These are phyloP conservation scores for Porphyrellus cyaneotinctus DNA, from an alignment of 768 basidiomycete species.

Conservation along the genomic window DNA sequence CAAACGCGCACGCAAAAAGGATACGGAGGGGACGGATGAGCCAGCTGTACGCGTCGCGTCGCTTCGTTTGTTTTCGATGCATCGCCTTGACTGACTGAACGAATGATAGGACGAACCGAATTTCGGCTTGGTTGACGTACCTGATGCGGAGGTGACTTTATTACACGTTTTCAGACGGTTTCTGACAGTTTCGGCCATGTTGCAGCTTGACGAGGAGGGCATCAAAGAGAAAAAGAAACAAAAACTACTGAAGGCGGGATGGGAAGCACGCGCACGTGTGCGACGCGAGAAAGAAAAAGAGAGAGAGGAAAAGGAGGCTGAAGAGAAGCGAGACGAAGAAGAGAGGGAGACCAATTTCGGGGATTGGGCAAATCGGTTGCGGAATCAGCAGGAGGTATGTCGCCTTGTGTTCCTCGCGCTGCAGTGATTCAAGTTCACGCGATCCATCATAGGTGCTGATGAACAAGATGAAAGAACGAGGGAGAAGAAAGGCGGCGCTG, in stretches of 20 bases:
- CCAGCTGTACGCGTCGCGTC: conserved; percentile 36
- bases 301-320: conserved; percentile 59
- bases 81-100: not conserved
- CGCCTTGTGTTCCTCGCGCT: not conserved
- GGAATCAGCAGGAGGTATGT: conserved; percentile 77
- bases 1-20: conserved; percentile 77
- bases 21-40: conserved; percentile 68
- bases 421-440: not conserved
- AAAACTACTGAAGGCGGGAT: conserved; percentile 87
- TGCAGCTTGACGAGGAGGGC: conserved; percentile 80
- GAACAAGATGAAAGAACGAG: conserved; percentile 79
- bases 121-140: conserved; percentile 88
- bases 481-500: conserved; percentile 73
- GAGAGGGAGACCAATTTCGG: conserved; percentile 67
- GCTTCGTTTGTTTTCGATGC: not conserved
- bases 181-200: not conserved
- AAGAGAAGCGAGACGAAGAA: conserved; percentile 62
- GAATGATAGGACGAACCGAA: conserved; percentile 65
- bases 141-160: conserved; percentile 72
- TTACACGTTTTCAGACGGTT: not conserved
- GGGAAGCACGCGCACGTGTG: conserved; percentile 81
- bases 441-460: conserved; percentile 59
- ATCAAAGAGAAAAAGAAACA: conserved; percentile 95
- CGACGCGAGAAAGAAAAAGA: conserved; percentile 88
- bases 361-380: conserved; percentile 71